Percentiles rank a stretch among this genome's conserved stretches.
These are phyloP conservation scores for Neurospora sp. DNA, from an alignment of 495 filamentous ascomycete species.

Conservation along the genomic window DNA sequence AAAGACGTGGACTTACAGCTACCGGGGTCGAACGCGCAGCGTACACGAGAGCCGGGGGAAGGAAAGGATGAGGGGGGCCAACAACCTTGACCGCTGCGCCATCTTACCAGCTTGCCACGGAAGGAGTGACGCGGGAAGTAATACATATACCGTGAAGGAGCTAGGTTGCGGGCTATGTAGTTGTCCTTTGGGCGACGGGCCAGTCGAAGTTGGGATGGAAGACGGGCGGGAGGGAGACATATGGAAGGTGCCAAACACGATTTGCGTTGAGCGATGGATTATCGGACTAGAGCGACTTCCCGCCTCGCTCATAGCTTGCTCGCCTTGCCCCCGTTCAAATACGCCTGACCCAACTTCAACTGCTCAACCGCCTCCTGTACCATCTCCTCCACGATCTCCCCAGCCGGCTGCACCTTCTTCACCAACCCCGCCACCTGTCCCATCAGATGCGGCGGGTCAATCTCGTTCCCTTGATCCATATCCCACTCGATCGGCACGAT, in stretches of 20 bases:
- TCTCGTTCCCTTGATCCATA: conserved; percentile 61
- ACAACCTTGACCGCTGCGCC: background rate
- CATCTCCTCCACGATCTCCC: conserved; percentile 75
- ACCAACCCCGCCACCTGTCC: conserved; percentile 82
- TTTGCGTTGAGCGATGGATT: background rate
- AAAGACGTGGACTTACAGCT: background rate
- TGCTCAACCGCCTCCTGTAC: conserved; percentile 65
- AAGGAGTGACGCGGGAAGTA: background rate
- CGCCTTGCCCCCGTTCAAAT: conserved; percentile 23
- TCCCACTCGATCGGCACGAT: conserved; percentile 73
- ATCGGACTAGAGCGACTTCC: background rate
- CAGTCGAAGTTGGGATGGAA: background rate
- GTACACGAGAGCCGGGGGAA: background rate
- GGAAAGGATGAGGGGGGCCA: background rate
- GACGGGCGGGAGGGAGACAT: background rate
- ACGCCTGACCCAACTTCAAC: conserved; percentile 46
- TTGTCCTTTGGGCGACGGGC: background rate
- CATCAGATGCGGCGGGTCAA: conserved; percentile 83
- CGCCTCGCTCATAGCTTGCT: conserved; percentile 29
- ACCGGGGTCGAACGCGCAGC: too few species aligned
- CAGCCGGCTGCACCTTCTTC: conserved; percentile 64
- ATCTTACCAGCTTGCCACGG: background rate
- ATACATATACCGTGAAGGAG: background rate
- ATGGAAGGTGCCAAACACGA: background rate
- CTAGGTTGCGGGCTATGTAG: background rate